Evolutionary conservation across 2,329 filamentous ascomycete genomes (phyloP).

Genomic region (Penicillium glabrum): DNA sequence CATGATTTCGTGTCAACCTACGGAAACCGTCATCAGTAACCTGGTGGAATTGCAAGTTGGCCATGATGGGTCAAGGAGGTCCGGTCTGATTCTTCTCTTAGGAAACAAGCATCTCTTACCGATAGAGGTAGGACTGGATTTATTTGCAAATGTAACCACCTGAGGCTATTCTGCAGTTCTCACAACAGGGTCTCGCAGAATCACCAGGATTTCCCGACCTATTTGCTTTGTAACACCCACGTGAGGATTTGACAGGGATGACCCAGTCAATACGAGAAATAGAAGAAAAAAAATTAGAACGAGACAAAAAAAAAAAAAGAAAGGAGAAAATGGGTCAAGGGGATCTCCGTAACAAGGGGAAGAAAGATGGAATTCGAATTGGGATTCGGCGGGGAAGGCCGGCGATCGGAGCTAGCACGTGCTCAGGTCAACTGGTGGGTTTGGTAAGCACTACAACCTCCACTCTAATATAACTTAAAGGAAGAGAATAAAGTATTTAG

Average conservation of each 20-base stretch:
- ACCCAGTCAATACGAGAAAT: neutral
- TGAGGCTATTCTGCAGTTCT: constrained; percentile 9
- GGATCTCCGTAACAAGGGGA: constrained; percentile 11
- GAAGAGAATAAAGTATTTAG: too few species aligned
- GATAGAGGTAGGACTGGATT: neutral
- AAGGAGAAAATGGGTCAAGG: neutral
- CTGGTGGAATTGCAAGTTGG: neutral
- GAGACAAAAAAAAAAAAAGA: constrained; percentile 2
- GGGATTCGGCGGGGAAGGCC: constrained; percentile 21
- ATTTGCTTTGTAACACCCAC: constrained; percentile 11
- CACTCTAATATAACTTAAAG: too few species aligned
- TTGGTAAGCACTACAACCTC: neutral
- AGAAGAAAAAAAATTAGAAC: neutral
- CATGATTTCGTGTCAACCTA: constrained; percentile 60
- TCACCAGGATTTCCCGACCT: constrained; percentile 17
- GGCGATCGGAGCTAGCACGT: constrained; percentile 33
- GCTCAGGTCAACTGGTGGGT: constrained; percentile 8
- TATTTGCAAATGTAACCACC: neutral
- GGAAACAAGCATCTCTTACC: neutral
- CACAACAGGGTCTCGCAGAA: constrained; percentile 13
- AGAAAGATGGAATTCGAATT: constrained; percentile 9
- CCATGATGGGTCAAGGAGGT: neutral
- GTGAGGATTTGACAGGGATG: neutral
- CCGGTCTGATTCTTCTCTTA: neutral
- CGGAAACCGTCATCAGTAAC: constrained; percentile 2